Evolutionary conservation across 1,284 basidiomycete genomes (phyloP).

Genomic region (Cutaneotrichosporon sp.): DNA sequence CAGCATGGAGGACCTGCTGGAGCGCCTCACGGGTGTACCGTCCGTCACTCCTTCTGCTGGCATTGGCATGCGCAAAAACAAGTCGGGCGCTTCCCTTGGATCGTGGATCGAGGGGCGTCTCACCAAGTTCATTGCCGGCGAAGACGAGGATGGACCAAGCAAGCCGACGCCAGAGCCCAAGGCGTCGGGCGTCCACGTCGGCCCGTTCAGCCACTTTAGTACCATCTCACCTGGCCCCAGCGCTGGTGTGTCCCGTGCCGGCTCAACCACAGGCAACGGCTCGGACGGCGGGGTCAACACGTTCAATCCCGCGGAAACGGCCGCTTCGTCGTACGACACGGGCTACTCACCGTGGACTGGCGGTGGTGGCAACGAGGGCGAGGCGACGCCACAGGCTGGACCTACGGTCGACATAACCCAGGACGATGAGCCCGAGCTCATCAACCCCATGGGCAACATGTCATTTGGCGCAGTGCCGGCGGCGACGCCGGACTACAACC

Average conservation of each 20-base stretch:
- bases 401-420: not conserved
- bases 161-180: conserved; percentile 17
- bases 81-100: conserved; percentile 83
- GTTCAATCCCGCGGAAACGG: not conserved
- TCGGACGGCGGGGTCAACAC: not conserved
- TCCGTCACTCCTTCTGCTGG: conserved; percentile 72
- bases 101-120: conserved; percentile 91
- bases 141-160: conserved; percentile 51
- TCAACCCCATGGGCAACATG: conserved; percentile 16
- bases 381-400: too few species aligned
- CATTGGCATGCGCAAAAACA: conserved; percentile 49
- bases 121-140: conserved; percentile 93
- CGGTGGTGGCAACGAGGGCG: conserved; percentile 8
- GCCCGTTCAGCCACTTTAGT: conserved; percentile 91
- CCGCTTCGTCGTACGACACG: not conserved
- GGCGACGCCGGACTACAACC: conserved; percentile 2
- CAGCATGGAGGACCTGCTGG: conserved; percentile 72
- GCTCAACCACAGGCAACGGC: conserved; percentile 26
- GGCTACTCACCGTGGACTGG: conserved; percentile 1
- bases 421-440: conserved; percentile 58
- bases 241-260: conserved; percentile 50
- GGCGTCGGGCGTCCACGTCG: conserved; percentile 49
- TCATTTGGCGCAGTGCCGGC: conserved; percentile 4
- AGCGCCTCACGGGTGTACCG: conserved; percentile 70
- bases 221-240: conserved; percentile 82